A percentile compares a stretch with the other conserved stretches of the same genome.
These are phyloP conservation scores for Pisolithus orientalis DNA, from an alignment of 768 basidiomycete genomes.

Conservation along the genomic window DNA sequence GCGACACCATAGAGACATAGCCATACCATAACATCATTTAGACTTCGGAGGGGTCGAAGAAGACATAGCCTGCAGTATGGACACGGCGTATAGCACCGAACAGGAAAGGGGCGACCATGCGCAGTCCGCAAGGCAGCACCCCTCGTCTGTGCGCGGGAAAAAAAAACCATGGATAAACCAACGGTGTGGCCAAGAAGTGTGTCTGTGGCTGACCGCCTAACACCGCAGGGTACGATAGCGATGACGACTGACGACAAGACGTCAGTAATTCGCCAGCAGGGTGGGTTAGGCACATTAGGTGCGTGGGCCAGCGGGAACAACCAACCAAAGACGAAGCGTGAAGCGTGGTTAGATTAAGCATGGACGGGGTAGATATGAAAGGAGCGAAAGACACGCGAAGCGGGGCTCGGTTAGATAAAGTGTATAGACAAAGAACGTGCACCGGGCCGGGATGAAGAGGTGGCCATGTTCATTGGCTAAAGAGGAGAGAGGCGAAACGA, in stretches of 20 bases:
- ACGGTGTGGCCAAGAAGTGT: neutral
- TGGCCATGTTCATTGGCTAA: conserved; percentile 15
- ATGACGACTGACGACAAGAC: conserved; percentile 17
- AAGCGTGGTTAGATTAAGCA: conserved; percentile 1
- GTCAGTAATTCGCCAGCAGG: conserved; percentile 6
- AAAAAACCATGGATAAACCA: conserved; percentile 4
- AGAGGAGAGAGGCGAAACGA: conserved; percentile 6
- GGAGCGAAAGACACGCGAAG: conserved; percentile 5
- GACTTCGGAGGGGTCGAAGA: neutral
- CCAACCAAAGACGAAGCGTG: neutral
- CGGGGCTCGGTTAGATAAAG: conserved; percentile 23
- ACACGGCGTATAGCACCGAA: conserved; percentile 7
- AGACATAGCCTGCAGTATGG: conserved; percentile 12
- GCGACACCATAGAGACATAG: neutral
- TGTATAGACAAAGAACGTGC: conserved; percentile 3
- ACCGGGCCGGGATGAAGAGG: conserved; percentile 10
- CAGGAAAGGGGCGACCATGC: conserved; percentile 20
- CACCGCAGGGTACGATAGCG: conserved; percentile 7
- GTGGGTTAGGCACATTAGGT: conserved; percentile 16
- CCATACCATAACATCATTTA: neutral
- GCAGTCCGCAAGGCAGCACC: conserved; percentile 23
- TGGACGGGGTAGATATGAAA: conserved; percentile 10
- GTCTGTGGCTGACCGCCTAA: neutral
- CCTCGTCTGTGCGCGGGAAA: conserved; percentile 16
- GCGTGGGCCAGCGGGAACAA: conserved; percentile 3